Conservation (phyloP, 2,329 filamentous ascomycete genomes). For the Sclerotinia nivalis region DNA sequence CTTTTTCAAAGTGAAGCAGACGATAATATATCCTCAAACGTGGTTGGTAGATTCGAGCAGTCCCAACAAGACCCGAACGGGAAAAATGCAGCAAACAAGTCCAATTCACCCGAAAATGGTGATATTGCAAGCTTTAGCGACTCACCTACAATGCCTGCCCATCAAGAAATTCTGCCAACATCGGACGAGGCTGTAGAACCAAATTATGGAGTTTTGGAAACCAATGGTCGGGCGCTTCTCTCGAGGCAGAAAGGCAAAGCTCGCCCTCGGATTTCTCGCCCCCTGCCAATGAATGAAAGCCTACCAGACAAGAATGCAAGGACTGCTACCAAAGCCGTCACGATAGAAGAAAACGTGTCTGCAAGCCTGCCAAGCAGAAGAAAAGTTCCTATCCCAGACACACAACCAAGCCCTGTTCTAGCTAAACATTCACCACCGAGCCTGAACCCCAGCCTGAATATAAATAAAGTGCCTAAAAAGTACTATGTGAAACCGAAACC, state of each 20-base stretch:
- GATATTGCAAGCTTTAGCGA: not conserved
- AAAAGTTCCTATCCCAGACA: not conserved
- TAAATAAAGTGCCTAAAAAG: not conserved
- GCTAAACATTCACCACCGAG: not conserved
- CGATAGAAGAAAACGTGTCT: not conserved
- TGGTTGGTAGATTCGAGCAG: not conserved
- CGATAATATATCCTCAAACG: not conserved
- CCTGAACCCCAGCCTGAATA: not conserved
- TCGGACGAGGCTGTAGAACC: not conserved
- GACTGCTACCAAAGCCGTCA: not conserved
- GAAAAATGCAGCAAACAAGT: not conserved
- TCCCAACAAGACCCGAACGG: not conserved
- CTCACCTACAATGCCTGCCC: not conserved
- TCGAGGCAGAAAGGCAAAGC: not conserved
- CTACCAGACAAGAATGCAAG: not conserved
- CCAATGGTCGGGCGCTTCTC: not conserved
- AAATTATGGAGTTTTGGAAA: not conserved
- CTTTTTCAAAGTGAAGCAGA: not conserved
- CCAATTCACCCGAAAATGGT: not conserved
- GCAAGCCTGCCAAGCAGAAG: not conserved
- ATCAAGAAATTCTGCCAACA: not conserved
- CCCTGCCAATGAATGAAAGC: not conserved
- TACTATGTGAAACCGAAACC: constrained; percentile 9
- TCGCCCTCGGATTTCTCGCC: not conserved
- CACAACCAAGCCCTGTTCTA: not conserved